phyloP scores from a whole-genome alignment of 495 filamentous ascomycete species.

The Geoglossum glabrum region DNA sequence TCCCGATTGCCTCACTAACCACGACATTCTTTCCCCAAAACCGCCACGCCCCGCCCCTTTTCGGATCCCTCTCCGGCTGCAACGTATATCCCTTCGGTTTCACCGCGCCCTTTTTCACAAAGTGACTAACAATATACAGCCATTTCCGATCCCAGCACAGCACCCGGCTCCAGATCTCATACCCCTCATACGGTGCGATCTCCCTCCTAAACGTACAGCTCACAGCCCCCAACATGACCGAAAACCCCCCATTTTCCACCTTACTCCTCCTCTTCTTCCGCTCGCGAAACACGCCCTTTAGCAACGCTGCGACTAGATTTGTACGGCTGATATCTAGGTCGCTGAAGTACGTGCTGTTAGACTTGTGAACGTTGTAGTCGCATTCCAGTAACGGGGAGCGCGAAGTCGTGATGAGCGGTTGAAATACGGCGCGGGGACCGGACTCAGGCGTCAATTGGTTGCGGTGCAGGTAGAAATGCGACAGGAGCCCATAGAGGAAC shows the following conservation, averaged over 20 bases:
- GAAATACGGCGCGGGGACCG: constrained; percentile 36
- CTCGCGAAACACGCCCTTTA: constrained; percentile 27
- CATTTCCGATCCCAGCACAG: constrained; percentile 69
- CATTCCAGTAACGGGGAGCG: constrained; percentile 43
- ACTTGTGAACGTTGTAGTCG: constrained; percentile 73
- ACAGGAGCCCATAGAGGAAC: constrained; percentile 38
- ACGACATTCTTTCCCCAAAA: constrained; percentile 5
- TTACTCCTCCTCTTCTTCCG: constrained; percentile 20
- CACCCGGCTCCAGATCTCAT: constrained; percentile 46
- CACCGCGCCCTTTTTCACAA: constrained; percentile 40
- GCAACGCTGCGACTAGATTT: constrained; percentile 37
- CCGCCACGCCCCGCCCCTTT: neutral
- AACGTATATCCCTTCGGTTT: constrained; percentile 26
- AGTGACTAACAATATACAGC: constrained; percentile 55
- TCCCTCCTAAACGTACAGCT: constrained; percentile 46
- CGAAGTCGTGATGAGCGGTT: constrained; percentile 37
- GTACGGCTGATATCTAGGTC: constrained; percentile 53
- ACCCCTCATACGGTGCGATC: constrained; percentile 42
- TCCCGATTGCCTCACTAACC: constrained; percentile 7
- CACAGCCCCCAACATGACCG: constrained; percentile 45
- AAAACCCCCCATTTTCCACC: constrained; percentile 30
- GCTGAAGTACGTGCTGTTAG: constrained; percentile 55
- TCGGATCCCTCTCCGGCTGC: constrained; percentile 17
- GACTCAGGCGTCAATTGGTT: constrained; percentile 17
- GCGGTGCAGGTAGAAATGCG: constrained; percentile 36